Evolutionary conservation across 2,329 filamentous ascomycete species (phyloP).

Genomic region (Neocucurbitaria cava): DNA sequence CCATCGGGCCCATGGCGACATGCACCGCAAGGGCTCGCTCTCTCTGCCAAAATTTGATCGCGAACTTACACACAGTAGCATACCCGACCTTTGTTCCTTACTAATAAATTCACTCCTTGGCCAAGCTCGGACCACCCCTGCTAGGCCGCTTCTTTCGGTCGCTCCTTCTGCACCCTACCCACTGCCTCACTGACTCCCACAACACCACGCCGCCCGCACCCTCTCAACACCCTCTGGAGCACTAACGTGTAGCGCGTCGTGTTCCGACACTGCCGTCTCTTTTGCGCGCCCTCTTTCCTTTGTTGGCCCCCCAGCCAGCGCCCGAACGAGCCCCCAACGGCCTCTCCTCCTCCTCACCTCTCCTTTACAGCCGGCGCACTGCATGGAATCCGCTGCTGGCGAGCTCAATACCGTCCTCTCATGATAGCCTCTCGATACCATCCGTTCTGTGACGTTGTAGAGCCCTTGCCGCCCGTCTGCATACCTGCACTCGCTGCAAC

Average conservation of each 20-base stretch:
- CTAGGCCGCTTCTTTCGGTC: conserved; percentile 17
- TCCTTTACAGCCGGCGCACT: conserved; percentile 34
- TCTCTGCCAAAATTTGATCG: neutral
- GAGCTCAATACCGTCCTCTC: conserved; percentile 19
- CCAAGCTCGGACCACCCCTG: conserved; percentile 1
- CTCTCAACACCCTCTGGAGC: conserved; percentile 10
- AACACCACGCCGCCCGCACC: conserved; percentile 23
- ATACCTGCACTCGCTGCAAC: conserved; percentile 27
- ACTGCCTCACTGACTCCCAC: conserved; percentile 33
- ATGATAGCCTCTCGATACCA: conserved; percentile 24
- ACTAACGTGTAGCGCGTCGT: conserved; percentile 26
- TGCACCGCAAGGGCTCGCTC: neutral
- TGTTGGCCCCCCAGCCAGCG: conserved; percentile 31
- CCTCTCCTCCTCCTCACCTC: conserved; percentile 27
- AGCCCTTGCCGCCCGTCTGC: conserved; percentile 26
- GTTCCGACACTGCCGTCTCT: conserved; percentile 17
- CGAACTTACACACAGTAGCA: neutral
- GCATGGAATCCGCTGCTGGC: conserved; percentile 21
- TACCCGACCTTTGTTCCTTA: conserved; percentile 5
- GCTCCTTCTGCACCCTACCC: conserved; percentile 28
- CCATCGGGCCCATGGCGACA: conserved; percentile 7
- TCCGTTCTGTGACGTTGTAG: conserved; percentile 24
- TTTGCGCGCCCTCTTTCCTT: conserved; percentile 36
- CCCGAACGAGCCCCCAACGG: conserved; percentile 34
- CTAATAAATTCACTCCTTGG: conserved; percentile 2